Percentiles rank a stretch among this genome's conserved stretches.
Evolutionary conservation across 495 filamentous ascomycete species (phyloP).

Genomic region (Astrothelium subdiscretum): DNA sequence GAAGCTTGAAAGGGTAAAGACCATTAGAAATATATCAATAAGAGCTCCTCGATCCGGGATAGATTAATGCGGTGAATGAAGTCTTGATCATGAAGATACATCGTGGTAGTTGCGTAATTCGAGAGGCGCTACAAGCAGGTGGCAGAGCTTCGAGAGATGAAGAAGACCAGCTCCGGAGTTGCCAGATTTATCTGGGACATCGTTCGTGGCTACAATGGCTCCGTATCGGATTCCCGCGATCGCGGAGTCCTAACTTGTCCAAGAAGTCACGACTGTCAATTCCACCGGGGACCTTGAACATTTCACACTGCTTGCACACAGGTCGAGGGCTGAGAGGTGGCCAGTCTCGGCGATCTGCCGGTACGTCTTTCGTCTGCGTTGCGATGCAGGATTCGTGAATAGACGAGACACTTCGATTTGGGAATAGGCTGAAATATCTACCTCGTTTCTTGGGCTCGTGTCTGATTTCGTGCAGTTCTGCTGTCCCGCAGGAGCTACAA

Average conservation of each 20-base stretch:
- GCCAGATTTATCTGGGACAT: background rate
- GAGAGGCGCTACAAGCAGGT: no score
- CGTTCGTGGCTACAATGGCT: no score
- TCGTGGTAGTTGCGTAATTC: no score
- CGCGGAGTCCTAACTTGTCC: background rate
- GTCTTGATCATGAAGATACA: no score
- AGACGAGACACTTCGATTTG: background rate
- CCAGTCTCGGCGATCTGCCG: background rate
- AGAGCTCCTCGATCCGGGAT: no score
- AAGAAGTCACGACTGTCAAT: background rate
- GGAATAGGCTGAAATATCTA: background rate
- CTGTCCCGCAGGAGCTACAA: background rate
- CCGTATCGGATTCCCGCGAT: background rate
- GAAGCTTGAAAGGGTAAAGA: no score
- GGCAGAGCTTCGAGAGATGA: no score
- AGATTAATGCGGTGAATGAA: no score
- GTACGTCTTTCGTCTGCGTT: background rate
- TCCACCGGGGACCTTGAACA: background rate
- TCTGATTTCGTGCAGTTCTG: background rate
- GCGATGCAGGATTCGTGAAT: background rate
- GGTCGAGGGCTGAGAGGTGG: background rate
- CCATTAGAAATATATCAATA: no score
- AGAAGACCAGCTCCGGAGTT: no score
- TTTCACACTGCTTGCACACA: background rate
- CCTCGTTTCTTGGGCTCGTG: background rate